Conservation (phyloP, 495 filamentous ascomycete species). For the Tetracladium setigerum region DNA sequence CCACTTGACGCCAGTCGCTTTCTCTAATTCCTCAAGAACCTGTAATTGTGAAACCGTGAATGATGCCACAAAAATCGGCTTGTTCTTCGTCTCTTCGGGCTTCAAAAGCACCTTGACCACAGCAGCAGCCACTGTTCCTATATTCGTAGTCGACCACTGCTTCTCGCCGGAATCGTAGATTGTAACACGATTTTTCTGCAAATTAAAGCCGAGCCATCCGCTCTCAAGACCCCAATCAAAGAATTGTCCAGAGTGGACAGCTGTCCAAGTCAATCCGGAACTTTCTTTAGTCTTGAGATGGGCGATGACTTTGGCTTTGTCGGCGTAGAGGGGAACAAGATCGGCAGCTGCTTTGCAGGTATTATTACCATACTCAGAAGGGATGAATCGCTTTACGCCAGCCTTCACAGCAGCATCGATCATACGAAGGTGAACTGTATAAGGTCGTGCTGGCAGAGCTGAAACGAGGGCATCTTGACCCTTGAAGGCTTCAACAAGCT, state of each 20-base stretch:
- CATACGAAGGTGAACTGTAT: conserved; percentile 35
- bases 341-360: too few relatives aligned
- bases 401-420: conserved; percentile 54
- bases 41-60: conserved; percentile 32
- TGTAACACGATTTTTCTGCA: conserved; percentile 21
- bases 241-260: conserved; percentile 34
- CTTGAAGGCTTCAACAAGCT: conserved; percentile 35
- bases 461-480: conserved; percentile 54
- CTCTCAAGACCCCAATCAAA: conserved; percentile 35
- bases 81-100: conserved; percentile 40
- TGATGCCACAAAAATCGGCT: conserved; percentile 32
- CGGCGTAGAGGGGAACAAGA: too few relatives aligned
- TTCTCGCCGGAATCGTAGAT: conserved; percentile 32
- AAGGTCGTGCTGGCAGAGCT: conserved; percentile 28
- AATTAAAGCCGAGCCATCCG: conserved; percentile 31
- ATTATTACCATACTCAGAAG: conserved; percentile 56
- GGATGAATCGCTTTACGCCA: conserved; percentile 52
- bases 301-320: conserved; percentile 31
- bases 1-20: conserved; percentile 40
- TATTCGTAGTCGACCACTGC: conserved; percentile 29
- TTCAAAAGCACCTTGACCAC: conserved; percentile 32
- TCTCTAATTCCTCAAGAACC: conserved; percentile 29
- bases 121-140: conserved; percentile 30
- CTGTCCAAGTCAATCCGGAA: conserved; percentile 35
- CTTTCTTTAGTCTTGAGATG: conserved; percentile 30